Evolutionary conservation across 345 rosid species (phyloP).

Genomic region (Citrus sp.): DNA sequence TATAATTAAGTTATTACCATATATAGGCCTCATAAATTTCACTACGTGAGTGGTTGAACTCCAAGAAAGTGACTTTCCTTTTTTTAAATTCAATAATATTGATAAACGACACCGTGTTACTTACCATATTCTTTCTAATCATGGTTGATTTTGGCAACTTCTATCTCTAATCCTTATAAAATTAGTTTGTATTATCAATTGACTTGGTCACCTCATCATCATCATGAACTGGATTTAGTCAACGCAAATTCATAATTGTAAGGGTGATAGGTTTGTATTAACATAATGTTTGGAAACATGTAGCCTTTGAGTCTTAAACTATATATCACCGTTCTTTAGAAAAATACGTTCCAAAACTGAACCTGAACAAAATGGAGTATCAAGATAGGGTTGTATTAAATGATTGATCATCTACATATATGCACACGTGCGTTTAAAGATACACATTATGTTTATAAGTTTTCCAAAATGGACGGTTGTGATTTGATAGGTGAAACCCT

Average conservation of each 20-base stretch:
- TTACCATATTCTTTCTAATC: not conserved
- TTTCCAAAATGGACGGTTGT: not conserved
- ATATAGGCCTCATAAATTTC: constrained; percentile 16
- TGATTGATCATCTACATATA: not conserved
- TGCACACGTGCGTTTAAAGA: not conserved
- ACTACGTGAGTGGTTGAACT: not conserved
- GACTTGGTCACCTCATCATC: not conserved
- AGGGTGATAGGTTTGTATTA: not conserved
- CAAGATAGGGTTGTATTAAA: not conserved
- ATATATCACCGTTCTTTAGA: not conserved
- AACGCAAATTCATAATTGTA: not conserved
- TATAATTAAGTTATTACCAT: not conserved
- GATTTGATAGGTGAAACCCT: not conserved
- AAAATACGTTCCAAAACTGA: not conserved
- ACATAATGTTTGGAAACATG: not conserved
- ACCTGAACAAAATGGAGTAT: not conserved
- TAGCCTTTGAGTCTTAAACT: not conserved
- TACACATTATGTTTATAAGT: not conserved
- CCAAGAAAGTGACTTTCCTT: not conserved
- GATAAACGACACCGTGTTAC: not conserved
- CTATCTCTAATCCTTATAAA: too few relatives aligned
- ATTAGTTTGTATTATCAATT: not conserved
- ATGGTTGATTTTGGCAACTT: not conserved
- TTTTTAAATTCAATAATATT: not conserved
- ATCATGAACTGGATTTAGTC: not conserved